Base-by-base conservation (phyloP, 805 yeast genomes). In the Nematodospora valgi region DNA sequence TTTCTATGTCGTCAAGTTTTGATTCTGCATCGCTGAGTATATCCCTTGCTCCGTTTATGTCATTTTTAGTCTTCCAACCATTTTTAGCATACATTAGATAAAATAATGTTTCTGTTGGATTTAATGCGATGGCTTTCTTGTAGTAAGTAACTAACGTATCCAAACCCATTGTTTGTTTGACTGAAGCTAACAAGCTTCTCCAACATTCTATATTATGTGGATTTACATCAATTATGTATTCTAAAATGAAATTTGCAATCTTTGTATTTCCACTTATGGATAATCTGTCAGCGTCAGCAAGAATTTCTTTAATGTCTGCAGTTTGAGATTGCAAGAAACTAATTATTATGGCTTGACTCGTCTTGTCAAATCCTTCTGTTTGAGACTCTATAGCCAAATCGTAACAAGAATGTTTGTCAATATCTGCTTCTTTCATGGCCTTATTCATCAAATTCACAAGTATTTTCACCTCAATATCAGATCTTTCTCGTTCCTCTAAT, bases 41-140 rank as follows among this genome's bases (percentile, higher is more conserved):
- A 1, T 50, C 46, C 34, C 80, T 61, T 0, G 95, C 83, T 3
- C 63, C 71, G 1, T 51, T 58, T 1, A 71, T 47, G 45, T 82
- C 77, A 1, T 62, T 51, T 2, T 59, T 69, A 16, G 62, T 38
- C 28, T 60, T 56, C 82, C 87, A 78, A 34, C 71, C 63, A 46
- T 83, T 89, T 45, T 82, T 81, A 0, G 95, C 83, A 49, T 76
- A 86, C 78, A 81, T 75, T 34, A 86, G 56, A 58, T 76, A 71
- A 27, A 86, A 66, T 9, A 72, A 49, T 24, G 74, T 77, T 20
- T 60, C 52, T 4, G 61, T 47, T 0, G 84, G 82, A 33, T 80
- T 68, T 1, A 65, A 49, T 1, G 50, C 45, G 0, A 81, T 65
- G 1, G 89, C 78, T 40, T 60, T 56, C 28, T 78, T 78, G 51